phyloP scores from a whole-genome alignment of 352 stramenopile species.

The Globisporangium recalcitrans region DNA sequence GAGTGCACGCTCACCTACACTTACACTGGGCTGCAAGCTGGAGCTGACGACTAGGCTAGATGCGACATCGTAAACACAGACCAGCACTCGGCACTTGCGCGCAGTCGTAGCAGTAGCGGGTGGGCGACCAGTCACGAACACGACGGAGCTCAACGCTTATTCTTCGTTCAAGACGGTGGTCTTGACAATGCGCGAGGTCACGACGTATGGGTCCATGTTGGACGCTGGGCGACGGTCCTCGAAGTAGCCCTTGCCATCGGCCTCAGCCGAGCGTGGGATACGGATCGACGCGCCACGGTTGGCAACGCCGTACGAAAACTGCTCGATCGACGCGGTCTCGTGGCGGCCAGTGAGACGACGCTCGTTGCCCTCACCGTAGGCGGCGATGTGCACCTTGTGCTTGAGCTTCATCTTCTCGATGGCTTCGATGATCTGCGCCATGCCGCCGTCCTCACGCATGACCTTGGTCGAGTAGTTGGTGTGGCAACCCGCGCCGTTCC shows the following conservation, averaged over 20 bases:
- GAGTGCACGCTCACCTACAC: background rate
- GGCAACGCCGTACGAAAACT: conserved; percentile 96
- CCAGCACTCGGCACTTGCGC: background rate
- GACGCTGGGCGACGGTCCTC: conserved; percentile 96
- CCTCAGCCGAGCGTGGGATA: conserved; percentile 88
- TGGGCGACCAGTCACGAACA: background rate
- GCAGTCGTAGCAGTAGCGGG: background rate
- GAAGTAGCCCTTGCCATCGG: conserved; percentile 90
- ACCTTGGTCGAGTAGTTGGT: conserved; percentile 96
- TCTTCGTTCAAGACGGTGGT: conserved; percentile 89
- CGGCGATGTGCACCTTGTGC: conserved; percentile 96
- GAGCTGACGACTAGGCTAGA: background rate
- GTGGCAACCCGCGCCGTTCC: conserved; percentile 95
- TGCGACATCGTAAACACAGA: background rate
- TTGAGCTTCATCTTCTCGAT: conserved; percentile 97
- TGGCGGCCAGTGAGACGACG: conserved; percentile 93
- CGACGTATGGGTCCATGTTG: conserved; percentile 98
- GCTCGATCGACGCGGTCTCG: conserved; percentile 95
- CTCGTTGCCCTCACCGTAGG: conserved; percentile 97
- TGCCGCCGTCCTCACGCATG: conserved; percentile 93
- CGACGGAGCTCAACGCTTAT: conserved; percentile 19
- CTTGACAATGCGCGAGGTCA: conserved; percentile 96
- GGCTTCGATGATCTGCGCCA: conserved; percentile 93
- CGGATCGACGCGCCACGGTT: conserved; percentile 94
- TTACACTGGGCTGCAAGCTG: background rate